phyloP scores from a whole-genome alignment of 2,329 filamentous ascomycete genomes.

The Colletotrichum eleusines region DNA sequence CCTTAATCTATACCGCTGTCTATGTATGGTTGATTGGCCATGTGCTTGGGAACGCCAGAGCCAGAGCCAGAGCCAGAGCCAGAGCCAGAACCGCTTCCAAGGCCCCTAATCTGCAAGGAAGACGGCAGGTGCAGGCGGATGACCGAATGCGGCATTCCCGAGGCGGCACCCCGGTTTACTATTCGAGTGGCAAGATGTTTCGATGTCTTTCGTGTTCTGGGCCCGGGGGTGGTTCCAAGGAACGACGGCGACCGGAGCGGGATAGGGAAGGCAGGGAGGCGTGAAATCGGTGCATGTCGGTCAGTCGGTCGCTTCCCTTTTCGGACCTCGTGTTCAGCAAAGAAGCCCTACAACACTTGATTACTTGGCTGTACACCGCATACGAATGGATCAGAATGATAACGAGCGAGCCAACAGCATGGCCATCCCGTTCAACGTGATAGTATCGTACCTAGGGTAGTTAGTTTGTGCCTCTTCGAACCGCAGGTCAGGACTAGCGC shows the following conservation, averaged over 20 bases:
- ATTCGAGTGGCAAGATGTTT: neutral
- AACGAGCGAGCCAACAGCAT: slow-evolving; percentile 18
- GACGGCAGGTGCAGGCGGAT: slow-evolving; percentile 24
- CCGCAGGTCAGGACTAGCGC: slow-evolving; percentile 15
- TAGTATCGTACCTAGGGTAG: neutral
- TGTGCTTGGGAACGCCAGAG: neutral
- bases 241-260: neutral
- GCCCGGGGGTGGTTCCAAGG: slow-evolving; percentile 10
- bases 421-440: slow-evolving; percentile 24
- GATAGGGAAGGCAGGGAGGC: neutral
- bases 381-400: slow-evolving; percentile 1
- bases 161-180: neutral
- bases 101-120: neutral
- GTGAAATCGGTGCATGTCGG: slow-evolving; percentile 16
- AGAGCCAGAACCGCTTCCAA: slow-evolving; percentile 12
- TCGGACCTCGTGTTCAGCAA: slow-evolving; percentile 25
- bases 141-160: slow-evolving; percentile 21
- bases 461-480: slow-evolving; percentile 1
- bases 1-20: neutral
- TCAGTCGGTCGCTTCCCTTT: slow-evolving; percentile 23
- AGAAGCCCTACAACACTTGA: neutral
- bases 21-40: neutral
- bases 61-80: too few relatives aligned
- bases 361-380: neutral
- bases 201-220: slow-evolving; percentile 4